A percentile compares a stretch with the other conserved stretches of the same genome.
phyloP scores from a whole-genome alignment of 805 yeast genomes.

The Ogataea trehalophila region DNA sequence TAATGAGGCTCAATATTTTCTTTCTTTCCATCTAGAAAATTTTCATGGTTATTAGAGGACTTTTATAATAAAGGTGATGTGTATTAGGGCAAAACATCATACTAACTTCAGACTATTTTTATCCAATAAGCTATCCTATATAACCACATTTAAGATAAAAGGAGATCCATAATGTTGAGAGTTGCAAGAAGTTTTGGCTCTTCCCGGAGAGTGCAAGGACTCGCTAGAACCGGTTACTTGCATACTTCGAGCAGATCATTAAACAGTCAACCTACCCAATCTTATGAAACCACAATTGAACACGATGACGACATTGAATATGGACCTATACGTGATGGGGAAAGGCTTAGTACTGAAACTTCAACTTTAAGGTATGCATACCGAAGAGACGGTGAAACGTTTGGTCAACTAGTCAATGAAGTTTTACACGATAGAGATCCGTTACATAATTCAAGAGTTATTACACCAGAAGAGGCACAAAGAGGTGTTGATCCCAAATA shows the following conservation, averaged over 20 bases:
- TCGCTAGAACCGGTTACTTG: neutral
- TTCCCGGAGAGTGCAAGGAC: no score
- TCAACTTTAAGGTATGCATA: slow-evolving; percentile 32
- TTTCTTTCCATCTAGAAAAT: no score
- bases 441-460: slow-evolving; percentile 29
- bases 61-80: no score
- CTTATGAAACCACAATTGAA: slow-evolving; percentile 17
- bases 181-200: no score
- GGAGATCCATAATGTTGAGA: no score
- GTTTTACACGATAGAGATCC: slow-evolving; percentile 32
- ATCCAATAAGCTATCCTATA: no score
- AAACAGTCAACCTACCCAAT: neutral
- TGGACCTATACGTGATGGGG: slow-evolving; percentile 11
- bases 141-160: neutral
- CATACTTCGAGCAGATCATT: neutral
- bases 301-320: slow-evolving; percentile 14
- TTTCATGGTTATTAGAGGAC: no score
- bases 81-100: no score
- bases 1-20: no score
- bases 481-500: slow-evolving; percentile 28
- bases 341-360: slow-evolving; percentile 19
- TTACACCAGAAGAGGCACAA: slow-evolving; percentile 33
- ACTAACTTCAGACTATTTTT: no score
- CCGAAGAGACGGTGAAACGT: slow-evolving; percentile 34
- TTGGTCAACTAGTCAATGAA: slow-evolving; percentile 39